Base-by-base conservation (phyloP, 2,329 filamentous ascomycete genomes). In the Aspergillus pseudoglaucus region DNA sequence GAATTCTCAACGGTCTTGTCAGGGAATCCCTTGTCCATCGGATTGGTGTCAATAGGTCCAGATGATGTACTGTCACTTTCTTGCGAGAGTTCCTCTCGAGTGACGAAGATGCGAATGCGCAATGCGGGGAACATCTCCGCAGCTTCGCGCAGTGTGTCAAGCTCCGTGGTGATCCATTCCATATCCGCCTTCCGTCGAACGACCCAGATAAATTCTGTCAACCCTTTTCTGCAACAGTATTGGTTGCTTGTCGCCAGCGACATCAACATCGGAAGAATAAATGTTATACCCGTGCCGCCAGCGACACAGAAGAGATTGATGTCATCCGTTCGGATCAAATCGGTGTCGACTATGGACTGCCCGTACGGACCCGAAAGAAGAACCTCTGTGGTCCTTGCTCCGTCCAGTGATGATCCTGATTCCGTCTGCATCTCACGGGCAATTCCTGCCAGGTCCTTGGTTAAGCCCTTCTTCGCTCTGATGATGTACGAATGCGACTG, bases 321-420 rank as follows among this genome's bases (percentile, higher is more conserved):
- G 4, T 56, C 35, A 47, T 69, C 49, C 75, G 75, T 42, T 68
- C 65, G 56, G 37, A 35, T 65, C 52, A 48, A 23, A 49, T 78
- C 47, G 27, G 69, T 62, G 5, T 72, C 66, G 25, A 72, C 56
- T 38, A 77, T 74, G 6, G 68, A 62, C 47, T 77, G 75, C 2
- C 84, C 83, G 53, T 87, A 87, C 0, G 82, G 78, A 0, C 84
- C 83, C 0, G 78, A 78, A 2, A 87, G 66, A 25, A 87, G 74
- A 1, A 85, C 73, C 0, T 79, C 71, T 0, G 80, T 80, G 15
- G 14, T 17, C 17, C 8, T 35, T 35, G n/a, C 33, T n/a, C 33
- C n/a, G 8, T 35, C 15, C 15, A n/a, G 6, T 35, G 33, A 30
- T 10, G 25, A 30, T 17, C 6, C 33, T 0, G 71, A 75, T 23